These are phyloP conservation scores for Xylaria palmicola DNA, from an alignment of 495 filamentous ascomycete genomes.

Conservation along the genomic window DNA sequence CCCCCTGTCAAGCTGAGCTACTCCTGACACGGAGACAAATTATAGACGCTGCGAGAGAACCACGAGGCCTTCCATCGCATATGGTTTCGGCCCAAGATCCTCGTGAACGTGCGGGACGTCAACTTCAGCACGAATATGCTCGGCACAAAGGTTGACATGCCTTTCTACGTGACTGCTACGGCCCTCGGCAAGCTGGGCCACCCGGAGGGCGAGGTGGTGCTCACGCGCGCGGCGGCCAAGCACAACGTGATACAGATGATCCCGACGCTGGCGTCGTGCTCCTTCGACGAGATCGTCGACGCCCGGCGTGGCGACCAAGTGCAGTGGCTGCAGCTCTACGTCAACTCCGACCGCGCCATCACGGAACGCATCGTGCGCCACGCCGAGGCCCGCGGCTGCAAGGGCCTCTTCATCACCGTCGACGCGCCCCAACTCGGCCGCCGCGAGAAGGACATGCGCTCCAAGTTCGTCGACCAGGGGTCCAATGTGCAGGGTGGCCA, in stretches of 20 bases:
- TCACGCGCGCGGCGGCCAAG: conserved; percentile 76
- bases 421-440: conserved; percentile 95
- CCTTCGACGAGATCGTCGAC: conserved; percentile 95
- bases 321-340: conserved; percentile 97
- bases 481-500: conserved; percentile 76
- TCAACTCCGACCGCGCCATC: conserved; percentile 93
- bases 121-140: conserved; percentile 90
- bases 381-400: conserved; percentile 89
- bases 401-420: conserved; percentile 96
- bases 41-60: conserved; percentile 94
- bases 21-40: not conserved
- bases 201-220: conserved; percentile 85
- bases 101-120: conserved; percentile 83
- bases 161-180: conserved; percentile 92
- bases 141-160: conserved; percentile 74
- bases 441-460: conserved; percentile 92
- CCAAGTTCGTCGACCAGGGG: conserved; percentile 84
- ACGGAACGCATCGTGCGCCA: conserved; percentile 88
- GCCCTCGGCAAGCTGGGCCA: conserved; percentile 89
- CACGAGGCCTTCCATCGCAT: conserved; percentile 95
- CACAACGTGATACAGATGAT: conserved; percentile 97
- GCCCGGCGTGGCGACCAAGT: conserved; percentile 76
- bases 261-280: conserved; percentile 94
- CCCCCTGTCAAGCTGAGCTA: not conserved
- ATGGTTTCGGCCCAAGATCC: conserved; percentile 88